phyloP scores from a whole-genome alignment of 2,329 filamentous ascomycete genomes.

The Cercospora zeina region DNA sequence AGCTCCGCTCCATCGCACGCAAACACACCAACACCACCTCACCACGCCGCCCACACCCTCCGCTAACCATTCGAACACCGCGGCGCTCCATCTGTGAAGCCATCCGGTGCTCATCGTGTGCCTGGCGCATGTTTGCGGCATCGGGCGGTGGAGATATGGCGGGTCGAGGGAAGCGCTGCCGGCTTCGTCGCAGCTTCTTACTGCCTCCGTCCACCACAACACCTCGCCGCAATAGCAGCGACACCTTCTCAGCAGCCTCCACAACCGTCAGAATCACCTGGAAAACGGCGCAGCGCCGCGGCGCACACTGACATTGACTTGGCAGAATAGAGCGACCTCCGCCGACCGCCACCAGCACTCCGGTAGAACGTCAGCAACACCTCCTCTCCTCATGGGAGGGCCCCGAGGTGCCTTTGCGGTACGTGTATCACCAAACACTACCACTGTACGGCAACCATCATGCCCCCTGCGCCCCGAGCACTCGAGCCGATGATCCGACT shows the following conservation, averaged over 20 bases:
- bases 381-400: background rate
- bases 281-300: background rate
- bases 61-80: constrained; percentile 1
- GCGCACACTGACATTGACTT: constrained; percentile 6
- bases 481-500: background rate
- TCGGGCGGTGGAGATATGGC: constrained; percentile 11
- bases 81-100: constrained; percentile 6
- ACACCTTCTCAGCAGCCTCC: background rate
- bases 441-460: background rate
- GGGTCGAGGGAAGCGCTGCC: constrained; percentile 11
- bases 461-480: background rate
- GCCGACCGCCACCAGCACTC: background rate
- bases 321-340: background rate
- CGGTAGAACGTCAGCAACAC: background rate
- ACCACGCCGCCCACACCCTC: constrained; percentile 6
- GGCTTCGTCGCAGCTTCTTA: constrained; percentile 13
- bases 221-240: background rate
- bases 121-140: constrained; percentile 2
- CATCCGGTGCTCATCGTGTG: constrained; percentile 10
- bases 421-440: background rate
- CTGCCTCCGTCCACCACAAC: background rate
- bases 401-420: no score
- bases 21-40: constrained; percentile 11
- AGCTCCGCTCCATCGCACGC: constrained; percentile 10
- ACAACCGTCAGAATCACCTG: background rate